Percentiles rank a stretch among this genome's conserved stretches.
These are phyloP conservation scores for Geotrichum europaeum DNA, from an alignment of 1,139 yeast genomes.

Conservation along the genomic window DNA sequence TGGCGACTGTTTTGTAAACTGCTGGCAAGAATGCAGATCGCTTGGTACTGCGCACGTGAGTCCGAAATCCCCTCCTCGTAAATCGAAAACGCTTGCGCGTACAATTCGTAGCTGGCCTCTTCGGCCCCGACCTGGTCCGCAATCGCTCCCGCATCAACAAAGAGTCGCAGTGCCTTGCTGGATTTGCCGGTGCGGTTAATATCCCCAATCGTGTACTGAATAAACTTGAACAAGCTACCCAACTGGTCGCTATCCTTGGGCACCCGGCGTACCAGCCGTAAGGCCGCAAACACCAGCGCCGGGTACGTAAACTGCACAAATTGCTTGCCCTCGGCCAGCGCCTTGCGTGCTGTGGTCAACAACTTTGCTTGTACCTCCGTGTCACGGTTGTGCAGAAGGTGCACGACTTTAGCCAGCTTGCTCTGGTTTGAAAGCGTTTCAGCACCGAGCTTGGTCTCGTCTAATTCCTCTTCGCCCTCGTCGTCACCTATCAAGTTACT, in stretches of 20 bases:
- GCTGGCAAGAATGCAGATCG: constrained; percentile 53
- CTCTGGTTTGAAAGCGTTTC: constrained; percentile 49
- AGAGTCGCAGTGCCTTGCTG: constrained; percentile 46
- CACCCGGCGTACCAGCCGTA: constrained; percentile 53
- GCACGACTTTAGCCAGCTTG: constrained; percentile 66
- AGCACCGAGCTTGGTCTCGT: constrained; percentile 25
- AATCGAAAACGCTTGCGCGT: constrained; percentile 78
- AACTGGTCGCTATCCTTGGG: constrained; percentile 26
- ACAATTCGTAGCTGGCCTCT: constrained; percentile 79
- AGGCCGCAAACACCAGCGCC: constrained; percentile 55
- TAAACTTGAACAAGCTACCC: constrained; percentile 54
- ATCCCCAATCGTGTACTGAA: constrained; percentile 67
- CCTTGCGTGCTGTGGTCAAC: constrained; percentile 46
- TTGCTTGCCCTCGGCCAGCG: constrained; percentile 48
- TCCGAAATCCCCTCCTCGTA: constrained; percentile 77
- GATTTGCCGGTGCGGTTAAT: constrained; percentile 51
- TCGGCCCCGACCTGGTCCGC: constrained; percentile 68
- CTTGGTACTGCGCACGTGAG: constrained; percentile 52
- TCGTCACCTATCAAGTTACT: constrained; percentile 20
- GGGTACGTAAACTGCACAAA: constrained; percentile 62
- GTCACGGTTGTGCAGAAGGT: constrained; percentile 48
- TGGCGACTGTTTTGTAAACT: constrained; percentile 55
- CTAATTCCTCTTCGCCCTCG: constrained; percentile 3
- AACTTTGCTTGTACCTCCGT: constrained; percentile 50
- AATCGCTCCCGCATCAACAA: constrained; percentile 44